phyloP scores from a whole-genome alignment of 2,329 filamentous ascomycete genomes.

The Monilinia laxa region DNA sequence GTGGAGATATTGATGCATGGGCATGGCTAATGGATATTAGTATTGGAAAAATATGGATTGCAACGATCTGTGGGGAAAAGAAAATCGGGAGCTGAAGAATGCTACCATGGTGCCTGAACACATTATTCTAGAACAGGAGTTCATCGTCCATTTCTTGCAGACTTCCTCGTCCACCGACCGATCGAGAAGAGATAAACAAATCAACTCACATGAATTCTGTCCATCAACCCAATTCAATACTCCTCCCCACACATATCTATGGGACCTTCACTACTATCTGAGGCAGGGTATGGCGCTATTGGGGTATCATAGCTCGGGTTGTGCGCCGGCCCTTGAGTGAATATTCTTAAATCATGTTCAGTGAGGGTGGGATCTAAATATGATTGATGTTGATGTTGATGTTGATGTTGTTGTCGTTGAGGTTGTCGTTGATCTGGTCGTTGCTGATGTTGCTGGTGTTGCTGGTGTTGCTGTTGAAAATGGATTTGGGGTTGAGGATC shows the following conservation, averaged over 20 bases:
- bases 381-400: neutral
- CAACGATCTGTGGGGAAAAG: neutral
- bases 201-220: slow-evolving; percentile 1
- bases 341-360: slow-evolving; percentile 9
- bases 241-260: slow-evolving; percentile 19
- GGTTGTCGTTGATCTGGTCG: neutral
- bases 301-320: slow-evolving; percentile 9
- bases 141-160: neutral
- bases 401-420: neutral
- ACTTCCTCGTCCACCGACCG: neutral
- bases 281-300: slow-evolving; percentile 21
- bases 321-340: slow-evolving; percentile 3
- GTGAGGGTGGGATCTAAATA: slow-evolving; percentile 19
- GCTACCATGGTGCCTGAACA: neutral
- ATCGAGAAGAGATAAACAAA: neutral
- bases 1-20: slow-evolving; percentile 18
- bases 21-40: slow-evolving; percentile 12
- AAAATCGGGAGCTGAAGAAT: neutral
- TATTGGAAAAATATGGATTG: neutral
- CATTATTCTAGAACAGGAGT: neutral
- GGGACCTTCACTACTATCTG: slow-evolving; percentile 19
- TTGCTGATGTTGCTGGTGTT: neutral
- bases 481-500: slow-evolving; percentile 3
- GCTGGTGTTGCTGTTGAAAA: slow-evolving; percentile 5
- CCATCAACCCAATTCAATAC: slow-evolving; percentile 19